Conservation (phyloP, 257 asterid species). For the Nicotiana benthamiana region DNA sequence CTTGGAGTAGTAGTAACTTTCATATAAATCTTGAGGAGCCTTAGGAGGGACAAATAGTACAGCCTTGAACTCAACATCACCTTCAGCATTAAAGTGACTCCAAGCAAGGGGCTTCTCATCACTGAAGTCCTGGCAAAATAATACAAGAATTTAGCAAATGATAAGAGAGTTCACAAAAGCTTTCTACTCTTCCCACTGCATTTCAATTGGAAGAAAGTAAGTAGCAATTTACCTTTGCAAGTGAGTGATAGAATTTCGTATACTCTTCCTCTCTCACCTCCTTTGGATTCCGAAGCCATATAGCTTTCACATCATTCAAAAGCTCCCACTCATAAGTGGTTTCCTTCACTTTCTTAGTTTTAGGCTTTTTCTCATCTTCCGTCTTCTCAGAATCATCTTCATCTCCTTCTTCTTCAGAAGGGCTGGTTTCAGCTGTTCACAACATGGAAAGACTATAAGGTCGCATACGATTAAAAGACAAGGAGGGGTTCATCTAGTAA, state of each 20-base stretch:
- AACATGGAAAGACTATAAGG: background rate
- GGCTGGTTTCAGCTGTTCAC: slow-evolving; percentile 59
- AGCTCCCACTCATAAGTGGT: slow-evolving; percentile 87
- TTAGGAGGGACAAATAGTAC: slow-evolving; percentile 82
- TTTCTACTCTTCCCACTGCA: background rate
- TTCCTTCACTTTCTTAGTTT: slow-evolving; percentile 71
- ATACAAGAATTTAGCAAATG: background rate
- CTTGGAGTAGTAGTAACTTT: slow-evolving; percentile 77
- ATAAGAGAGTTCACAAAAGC: background rate
- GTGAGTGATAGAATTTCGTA: slow-evolving; percentile 67
- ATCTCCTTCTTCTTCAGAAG: slow-evolving; percentile 50
- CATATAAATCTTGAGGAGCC: slow-evolving; percentile 90
- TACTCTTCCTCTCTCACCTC: slow-evolving; percentile 93
- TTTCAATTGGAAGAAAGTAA: too few relatives aligned
- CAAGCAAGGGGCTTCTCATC: slow-evolving; percentile 81
- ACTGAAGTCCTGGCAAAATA: slow-evolving; percentile 55
- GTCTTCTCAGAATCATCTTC: slow-evolving; percentile 68
- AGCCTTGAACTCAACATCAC: slow-evolving; percentile 95
- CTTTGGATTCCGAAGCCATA: slow-evolving; percentile 83
- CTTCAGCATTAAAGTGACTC: slow-evolving; percentile 95
- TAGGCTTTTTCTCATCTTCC: slow-evolving; percentile 68
- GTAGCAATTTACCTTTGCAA: slow-evolving; percentile 53
- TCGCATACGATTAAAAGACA: too few relatives aligned
- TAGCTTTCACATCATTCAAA: slow-evolving; percentile 84
- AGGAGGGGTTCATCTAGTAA: too few relatives aligned